Conservation (phyloP, 2,329 filamentous ascomycete species). For the Arthrinium phaeospermum region DNA sequence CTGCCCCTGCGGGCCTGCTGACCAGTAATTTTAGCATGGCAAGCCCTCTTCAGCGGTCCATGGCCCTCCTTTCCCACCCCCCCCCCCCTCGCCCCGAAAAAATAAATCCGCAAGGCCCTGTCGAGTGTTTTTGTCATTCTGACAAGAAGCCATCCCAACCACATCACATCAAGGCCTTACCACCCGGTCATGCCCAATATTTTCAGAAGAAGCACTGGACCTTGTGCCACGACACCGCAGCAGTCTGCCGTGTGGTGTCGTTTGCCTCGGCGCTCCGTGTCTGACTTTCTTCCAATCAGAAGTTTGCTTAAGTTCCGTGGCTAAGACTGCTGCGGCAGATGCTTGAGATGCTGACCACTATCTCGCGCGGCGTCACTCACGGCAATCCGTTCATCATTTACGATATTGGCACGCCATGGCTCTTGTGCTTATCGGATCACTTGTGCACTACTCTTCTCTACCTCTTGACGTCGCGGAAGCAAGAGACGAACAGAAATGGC, state of each 20-base stretch:
- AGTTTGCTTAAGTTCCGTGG: slow-evolving; percentile 3
- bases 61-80: background rate
- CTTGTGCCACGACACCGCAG: slow-evolving; percentile 5
- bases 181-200: slow-evolving; percentile 3
- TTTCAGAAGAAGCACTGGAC: background rate
- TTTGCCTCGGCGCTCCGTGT: slow-evolving; percentile 10
- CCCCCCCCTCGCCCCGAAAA: background rate
- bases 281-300: background rate
- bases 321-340: background rate
- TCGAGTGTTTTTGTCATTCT: slow-evolving; percentile 7
- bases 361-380: background rate
- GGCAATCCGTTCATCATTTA: background rate
- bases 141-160: slow-evolving; percentile 5
- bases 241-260: slow-evolving; percentile 14
- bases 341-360: slow-evolving; percentile 2
- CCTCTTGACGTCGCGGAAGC: background rate
- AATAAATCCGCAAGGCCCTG: background rate
- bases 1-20: slow-evolving; percentile 1
- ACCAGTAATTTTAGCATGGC: slow-evolving; percentile 7
- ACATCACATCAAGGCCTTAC: background rate
- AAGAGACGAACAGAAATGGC: background rate
- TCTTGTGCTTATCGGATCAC: background rate
- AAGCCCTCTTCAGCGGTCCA: background rate
- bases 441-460: background rate
- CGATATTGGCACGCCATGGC: slow-evolving; percentile 1